Evolutionary conservation across 192 early-diverging fungal species (phyloP), one percentile per base, ranked within the genome.

Genomic region (Coemansia sp.): DNA sequence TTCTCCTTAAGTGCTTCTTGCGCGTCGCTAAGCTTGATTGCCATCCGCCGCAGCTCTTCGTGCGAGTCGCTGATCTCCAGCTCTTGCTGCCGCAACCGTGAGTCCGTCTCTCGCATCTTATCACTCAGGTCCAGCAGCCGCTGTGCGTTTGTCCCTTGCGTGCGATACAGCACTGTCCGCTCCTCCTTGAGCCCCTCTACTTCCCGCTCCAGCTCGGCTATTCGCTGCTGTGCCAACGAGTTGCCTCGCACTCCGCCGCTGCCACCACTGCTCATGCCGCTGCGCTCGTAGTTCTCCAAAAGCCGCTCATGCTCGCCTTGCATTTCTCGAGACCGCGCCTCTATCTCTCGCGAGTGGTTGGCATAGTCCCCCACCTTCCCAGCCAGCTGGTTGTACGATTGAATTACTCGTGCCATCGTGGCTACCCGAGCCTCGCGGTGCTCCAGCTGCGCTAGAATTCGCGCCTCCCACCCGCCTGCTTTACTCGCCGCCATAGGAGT

Each of bases 131-230:
- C 88, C 40, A 99, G 73, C 34, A 99, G 66, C 48, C 92, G 74
- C 67, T 96, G 95, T n/a, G 94, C 93, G 78, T 96, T 95, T n/a
- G 85, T 85, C 28, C 90, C 90, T 65, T 96, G 93, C 16, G 89
- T 88, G 67, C 92, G 92, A 84, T 96, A 99, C 69, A 95, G 83
- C 61, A 94, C 89, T 16, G 87, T 84, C 14, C 88, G 89, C 73
- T 99, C 96, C 43, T 93, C 87, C 71, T 96, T 93, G 20, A 97
- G 79, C 24, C 73, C 68, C n/a, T 79, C 69, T 3, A 95, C 68
- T 63, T 93, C 86, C 39, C 83, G 78, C 73, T 95, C 93, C 23
- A 95, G 85, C 53, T 93, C 90, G 21, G 79, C 73, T 26, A 87
- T 88, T 61, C 82, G 77, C 70, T 92, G 86, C 69, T 89, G 88